Evolutionary conservation across 345 rosid species (phyloP).

Genomic region (Lepidium sativum): DNA sequence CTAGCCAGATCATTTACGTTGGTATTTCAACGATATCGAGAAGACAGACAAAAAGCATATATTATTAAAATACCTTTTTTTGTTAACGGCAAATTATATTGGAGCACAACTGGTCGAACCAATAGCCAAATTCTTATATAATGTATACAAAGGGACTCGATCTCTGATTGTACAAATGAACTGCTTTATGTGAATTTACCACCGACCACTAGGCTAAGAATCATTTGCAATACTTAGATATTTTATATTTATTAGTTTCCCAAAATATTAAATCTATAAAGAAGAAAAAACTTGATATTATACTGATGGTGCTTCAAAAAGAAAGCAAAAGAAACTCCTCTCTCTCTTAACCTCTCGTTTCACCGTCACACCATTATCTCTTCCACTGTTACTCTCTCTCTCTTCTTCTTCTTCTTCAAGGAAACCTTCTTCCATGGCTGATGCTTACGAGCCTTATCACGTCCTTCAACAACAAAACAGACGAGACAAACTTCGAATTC

Average conservation of each 20-base stretch:
- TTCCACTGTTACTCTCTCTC: conserved; percentile 41
- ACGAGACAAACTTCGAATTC: conserved; percentile 76
- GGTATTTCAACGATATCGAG: too few species aligned
- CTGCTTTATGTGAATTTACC: too few species aligned
- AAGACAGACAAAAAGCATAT: too few species aligned
- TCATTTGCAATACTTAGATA: not conserved
- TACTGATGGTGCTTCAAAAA: conserved; percentile 22
- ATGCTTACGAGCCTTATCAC: conserved; percentile 84
- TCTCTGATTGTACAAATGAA: too few species aligned
- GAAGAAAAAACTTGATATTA: not conserved
- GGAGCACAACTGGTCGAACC: too few species aligned
- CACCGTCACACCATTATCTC: conserved; percentile 51
- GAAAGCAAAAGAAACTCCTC: conserved; percentile 19
- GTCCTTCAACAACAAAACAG: conserved; percentile 90
- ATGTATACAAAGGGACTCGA: too few species aligned
- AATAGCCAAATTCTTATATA: too few species aligned
- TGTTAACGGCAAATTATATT: too few species aligned
- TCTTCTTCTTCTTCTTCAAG: not conserved
- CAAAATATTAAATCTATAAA: not conserved
- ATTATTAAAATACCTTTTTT: too few species aligned
- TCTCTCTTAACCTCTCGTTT: conserved; percentile 47
- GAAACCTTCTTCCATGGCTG: conserved; percentile 22
- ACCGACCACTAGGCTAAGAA: too few species aligned
- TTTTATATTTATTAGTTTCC: not conserved
- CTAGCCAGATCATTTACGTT: too few species aligned